Conservation (phyloP, 257 asterid species). For the Buddleja alternifolia region DNA sequence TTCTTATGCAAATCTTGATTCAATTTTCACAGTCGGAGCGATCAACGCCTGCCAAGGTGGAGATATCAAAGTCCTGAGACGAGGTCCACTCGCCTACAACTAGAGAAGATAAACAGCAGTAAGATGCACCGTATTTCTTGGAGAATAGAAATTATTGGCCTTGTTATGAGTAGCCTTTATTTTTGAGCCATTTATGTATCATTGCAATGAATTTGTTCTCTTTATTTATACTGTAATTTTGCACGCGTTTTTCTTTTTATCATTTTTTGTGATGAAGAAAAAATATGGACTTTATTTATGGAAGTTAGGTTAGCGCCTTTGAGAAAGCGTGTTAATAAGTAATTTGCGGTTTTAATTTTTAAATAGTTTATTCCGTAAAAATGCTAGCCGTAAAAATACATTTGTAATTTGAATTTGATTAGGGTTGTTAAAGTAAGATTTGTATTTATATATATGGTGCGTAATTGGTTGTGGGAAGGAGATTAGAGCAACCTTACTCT, state of each 20-base stretch:
- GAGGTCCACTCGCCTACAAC: slow-evolving; percentile 29
- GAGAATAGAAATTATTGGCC: slow-evolving; percentile 2
- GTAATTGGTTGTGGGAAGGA: too few relatives aligned
- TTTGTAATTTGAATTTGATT: too few relatives aligned
- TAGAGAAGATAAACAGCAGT: slow-evolving; percentile 38
- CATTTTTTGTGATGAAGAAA: not conserved
- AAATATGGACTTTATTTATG: not conserved
- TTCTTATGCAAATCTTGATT: slow-evolving; percentile 89
- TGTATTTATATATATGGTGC: too few relatives aligned
- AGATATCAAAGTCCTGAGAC: slow-evolving; percentile 46
- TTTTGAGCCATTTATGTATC: slow-evolving; percentile 6
- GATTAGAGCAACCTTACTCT: too few relatives aligned
- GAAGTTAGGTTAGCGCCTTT: too few relatives aligned
- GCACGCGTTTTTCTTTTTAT: not conserved
- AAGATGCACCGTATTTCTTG: slow-evolving; percentile 10
- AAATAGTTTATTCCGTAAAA: too few relatives aligned
- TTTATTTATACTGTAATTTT: not conserved
- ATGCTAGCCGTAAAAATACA: too few relatives aligned
- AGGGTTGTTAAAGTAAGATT: too few relatives aligned
- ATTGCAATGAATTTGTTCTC: not conserved
- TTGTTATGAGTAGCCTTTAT: not conserved
- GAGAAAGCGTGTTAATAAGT: too few relatives aligned
- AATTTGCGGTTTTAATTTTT: too few relatives aligned
- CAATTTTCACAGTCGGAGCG: slow-evolving; percentile 83
- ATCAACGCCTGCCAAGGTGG: slow-evolving; percentile 70